Conservation (phyloP, 768 basidiomycete species). For the Boletus vermiculosoides region DNA sequence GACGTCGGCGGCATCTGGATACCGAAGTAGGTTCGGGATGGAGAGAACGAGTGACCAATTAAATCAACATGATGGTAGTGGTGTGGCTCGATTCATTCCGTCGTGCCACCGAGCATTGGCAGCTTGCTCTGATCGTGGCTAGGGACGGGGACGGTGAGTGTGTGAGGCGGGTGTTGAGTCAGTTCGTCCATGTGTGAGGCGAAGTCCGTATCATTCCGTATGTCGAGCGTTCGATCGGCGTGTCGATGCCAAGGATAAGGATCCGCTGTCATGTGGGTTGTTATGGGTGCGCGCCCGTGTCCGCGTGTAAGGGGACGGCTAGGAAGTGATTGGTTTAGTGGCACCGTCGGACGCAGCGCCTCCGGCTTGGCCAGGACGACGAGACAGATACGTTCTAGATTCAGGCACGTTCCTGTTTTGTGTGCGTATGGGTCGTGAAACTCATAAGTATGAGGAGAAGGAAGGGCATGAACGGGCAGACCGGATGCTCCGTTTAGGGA, state of each 20-base stretch:
- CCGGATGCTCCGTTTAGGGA: neutral
- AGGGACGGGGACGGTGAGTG: neutral
- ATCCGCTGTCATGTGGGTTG: slow-evolving; percentile 15
- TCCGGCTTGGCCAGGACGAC: neutral
- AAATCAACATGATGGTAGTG: neutral
- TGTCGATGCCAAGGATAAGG: slow-evolving; percentile 4
- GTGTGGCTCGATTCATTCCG: neutral
- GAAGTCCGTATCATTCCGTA: slow-evolving; percentile 14
- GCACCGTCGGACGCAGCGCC: slow-evolving; percentile 1
- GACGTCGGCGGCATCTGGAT: neutral
- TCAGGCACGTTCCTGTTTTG: slow-evolving; percentile 10
- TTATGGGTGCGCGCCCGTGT: slow-evolving; percentile 6
- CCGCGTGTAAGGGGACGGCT: slow-evolving; percentile 2
- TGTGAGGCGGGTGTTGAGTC: neutral
- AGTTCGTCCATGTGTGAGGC: neutral
- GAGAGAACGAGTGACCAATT: neutral
- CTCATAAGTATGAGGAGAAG: no score
- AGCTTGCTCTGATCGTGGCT: slow-evolving; percentile 7
- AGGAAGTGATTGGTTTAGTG: neutral
- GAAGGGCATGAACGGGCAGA: neutral
- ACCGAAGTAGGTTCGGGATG: slow-evolving; percentile 1
- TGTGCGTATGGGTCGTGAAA: neutral
- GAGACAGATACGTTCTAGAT: neutral
- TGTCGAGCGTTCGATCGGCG: neutral
- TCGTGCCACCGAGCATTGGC: slow-evolving; percentile 5